Conservation (phyloP, 1,139 yeast species). For the Candida mesenterica region DNA sequence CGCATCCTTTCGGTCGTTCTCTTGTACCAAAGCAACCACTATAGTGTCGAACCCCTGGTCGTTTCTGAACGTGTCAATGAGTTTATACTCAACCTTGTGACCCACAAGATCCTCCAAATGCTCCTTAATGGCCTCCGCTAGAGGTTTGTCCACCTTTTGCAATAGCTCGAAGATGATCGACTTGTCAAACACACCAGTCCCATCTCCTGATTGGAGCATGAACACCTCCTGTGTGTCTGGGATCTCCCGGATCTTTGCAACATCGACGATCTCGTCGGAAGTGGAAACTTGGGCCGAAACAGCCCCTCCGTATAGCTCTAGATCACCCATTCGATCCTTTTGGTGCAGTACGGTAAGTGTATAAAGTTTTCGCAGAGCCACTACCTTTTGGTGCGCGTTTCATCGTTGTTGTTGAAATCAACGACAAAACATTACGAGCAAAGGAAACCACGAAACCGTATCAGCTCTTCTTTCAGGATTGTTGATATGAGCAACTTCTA, state of each 20-base stretch:
- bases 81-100: slow-evolving; percentile 19
- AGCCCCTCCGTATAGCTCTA: slow-evolving; percentile 73
- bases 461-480: too few species aligned
- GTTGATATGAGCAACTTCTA: slow-evolving; percentile 14
- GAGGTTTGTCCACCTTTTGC: slow-evolving; percentile 48
- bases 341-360: too few species aligned
- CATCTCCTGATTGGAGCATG: slow-evolving; percentile 38
- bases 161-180: slow-evolving; percentile 71
- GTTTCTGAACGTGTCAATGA: slow-evolving; percentile 11
- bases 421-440: too few species aligned
- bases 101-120: slow-evolving; percentile 46
- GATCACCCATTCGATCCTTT: slow-evolving; percentile 1
- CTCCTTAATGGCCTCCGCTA: slow-evolving; percentile 30
- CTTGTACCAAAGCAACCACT: slow-evolving; percentile 14
- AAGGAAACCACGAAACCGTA: too few species aligned
- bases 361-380: too few species aligned
- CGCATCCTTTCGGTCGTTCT: slow-evolving; percentile 50
- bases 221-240: slow-evolving; percentile 92
- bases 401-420: background rate
- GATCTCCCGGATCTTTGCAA: slow-evolving; percentile 68
- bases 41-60: slow-evolving; percentile 12
- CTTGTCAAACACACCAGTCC: slow-evolving; percentile 44
- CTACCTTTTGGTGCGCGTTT: slow-evolving; percentile 1
- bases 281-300: slow-evolving; percentile 54
- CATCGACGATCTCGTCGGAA: slow-evolving; percentile 51